Percentiles rank a stretch among this genome's conserved stretches.
Evolutionary conservation across 2,329 filamentous ascomycete genomes (phyloP).

Genomic region (Trematosphaeria pertusa): DNA sequence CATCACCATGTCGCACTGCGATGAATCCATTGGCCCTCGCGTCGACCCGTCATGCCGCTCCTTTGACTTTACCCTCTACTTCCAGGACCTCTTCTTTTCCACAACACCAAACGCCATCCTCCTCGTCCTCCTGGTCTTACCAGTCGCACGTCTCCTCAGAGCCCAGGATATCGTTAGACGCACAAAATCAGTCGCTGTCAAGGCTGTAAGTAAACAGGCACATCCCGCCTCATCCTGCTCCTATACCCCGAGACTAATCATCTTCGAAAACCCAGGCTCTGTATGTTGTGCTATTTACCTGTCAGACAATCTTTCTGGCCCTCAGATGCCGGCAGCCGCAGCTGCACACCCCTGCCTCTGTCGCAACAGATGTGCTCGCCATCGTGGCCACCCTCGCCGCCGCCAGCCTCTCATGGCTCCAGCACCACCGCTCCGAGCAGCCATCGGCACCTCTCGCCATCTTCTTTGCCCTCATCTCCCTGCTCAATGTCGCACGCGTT

Average conservation of each 20-base stretch:
- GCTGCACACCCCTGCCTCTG: conserved; percentile 12
- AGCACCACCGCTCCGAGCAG: conserved; percentile 14
- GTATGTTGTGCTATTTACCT: conserved; percentile 7
- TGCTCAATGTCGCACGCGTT: conserved; percentile 12
- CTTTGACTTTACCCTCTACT: conserved; percentile 15
- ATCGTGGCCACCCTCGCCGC: conserved; percentile 9
- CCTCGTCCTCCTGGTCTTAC: conserved; percentile 5
- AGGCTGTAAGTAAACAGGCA: conserved; percentile 7
- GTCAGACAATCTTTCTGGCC: conserved; percentile 11
- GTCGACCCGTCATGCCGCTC: conserved; percentile 13
- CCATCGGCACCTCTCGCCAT: conserved; percentile 14
- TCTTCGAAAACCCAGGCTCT: conserved; percentile 6
- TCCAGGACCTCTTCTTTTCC: conserved; percentile 11
- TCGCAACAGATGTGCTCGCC: conserved; percentile 10
- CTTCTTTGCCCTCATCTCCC: conserved; percentile 11
- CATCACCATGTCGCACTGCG: conserved; percentile 8
- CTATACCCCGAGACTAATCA: conserved; percentile 7
- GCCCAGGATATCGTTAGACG: conserved; percentile 9
- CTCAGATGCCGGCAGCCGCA: conserved; percentile 8
- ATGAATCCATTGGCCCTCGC: conserved; percentile 10
- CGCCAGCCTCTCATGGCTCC: conserved; percentile 11
- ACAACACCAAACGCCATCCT: conserved; percentile 8
- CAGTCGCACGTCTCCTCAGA: conserved; percentile 4
- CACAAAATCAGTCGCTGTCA: conserved; percentile 10
- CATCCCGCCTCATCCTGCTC: conserved; percentile 1